phyloP scores from a whole-genome alignment of 257 asterid genomes.

The Petunia axillaris region DNA sequence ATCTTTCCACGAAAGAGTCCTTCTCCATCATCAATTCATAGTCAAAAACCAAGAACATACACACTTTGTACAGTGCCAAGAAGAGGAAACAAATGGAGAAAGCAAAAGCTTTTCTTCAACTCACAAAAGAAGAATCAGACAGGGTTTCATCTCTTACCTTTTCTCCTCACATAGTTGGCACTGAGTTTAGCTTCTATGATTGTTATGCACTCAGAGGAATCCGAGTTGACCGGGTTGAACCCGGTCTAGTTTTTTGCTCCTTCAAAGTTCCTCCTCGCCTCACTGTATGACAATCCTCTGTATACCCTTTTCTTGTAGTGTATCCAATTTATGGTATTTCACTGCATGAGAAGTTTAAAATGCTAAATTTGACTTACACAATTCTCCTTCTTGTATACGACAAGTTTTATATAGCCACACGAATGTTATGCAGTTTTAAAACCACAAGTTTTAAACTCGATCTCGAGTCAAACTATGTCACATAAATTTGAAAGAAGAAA shows the following conservation, averaged over 20 bases:
- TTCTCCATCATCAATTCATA: too few species aligned
- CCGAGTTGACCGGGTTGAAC: constrained; percentile 52
- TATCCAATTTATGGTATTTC: too few species aligned
- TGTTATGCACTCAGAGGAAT: constrained; percentile 55
- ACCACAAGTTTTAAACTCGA: too few species aligned
- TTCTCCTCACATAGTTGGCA: constrained; percentile 45
- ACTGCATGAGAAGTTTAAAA: too few species aligned
- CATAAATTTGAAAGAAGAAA: constrained; percentile 37
- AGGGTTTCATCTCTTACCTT: constrained; percentile 44
- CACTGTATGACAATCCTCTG: constrained; percentile 38
- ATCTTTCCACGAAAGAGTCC: too few species aligned
- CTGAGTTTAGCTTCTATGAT: constrained; percentile 61
- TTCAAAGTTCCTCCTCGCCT: constrained; percentile 75
- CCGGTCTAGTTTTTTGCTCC: constrained; percentile 53
- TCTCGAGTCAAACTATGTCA: not conserved
- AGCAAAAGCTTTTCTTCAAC: constrained; percentile 45
- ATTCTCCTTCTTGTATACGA: too few species aligned
- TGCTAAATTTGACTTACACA: too few species aligned
- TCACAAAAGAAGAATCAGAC: constrained; percentile 40
- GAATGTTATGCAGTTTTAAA: too few species aligned
- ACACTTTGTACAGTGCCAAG: too few species aligned
- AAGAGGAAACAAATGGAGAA: constrained; percentile 40
- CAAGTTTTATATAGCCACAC: too few species aligned
- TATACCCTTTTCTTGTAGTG: too few species aligned
- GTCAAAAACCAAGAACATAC: too few species aligned